Evolutionary conservation across 2,329 filamentous ascomycete genomes (phyloP).

Genomic region (Arthrobotrys entomopaga): DNA sequence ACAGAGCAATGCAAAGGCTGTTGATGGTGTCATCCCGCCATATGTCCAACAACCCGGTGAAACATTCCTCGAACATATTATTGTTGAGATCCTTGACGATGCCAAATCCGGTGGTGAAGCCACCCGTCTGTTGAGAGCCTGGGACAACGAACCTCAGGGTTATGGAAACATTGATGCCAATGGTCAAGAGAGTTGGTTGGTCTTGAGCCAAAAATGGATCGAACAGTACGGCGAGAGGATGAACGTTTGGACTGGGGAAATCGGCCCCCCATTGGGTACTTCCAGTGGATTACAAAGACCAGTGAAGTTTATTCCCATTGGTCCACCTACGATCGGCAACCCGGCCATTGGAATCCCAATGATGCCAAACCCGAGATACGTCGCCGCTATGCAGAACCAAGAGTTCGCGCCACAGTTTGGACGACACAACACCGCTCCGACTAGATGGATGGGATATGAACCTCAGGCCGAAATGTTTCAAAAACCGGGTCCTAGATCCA

Average conservation of each 20-base stretch:
- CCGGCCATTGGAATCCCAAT: conserved; percentile 28
- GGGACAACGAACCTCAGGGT: conserved; percentile 28
- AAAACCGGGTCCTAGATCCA: neutral
- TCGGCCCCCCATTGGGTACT: neutral
- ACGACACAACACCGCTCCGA: conserved; percentile 19
- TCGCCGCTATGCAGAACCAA: neutral
- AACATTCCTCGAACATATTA: conserved; percentile 47
- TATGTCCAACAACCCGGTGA: conserved; percentile 46
- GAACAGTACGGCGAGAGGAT: conserved; percentile 17
- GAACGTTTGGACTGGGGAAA: conserved; percentile 27
- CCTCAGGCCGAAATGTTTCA: neutral
- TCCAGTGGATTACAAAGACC: neutral
- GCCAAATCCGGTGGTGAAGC: conserved; percentile 47
- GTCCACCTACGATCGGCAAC: conserved; percentile 26
- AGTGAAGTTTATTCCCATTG: neutral
- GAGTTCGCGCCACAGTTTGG: neutral
- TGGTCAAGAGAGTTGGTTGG: conserved; percentile 41
- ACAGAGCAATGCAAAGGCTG: conserved; percentile 19
- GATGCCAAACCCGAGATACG: conserved; percentile 15
- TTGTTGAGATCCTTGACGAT: conserved; percentile 36
- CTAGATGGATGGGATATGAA: neutral
- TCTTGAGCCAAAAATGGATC: conserved; percentile 24
- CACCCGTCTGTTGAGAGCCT: conserved; percentile 13
- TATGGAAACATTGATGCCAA: conserved; percentile 17
- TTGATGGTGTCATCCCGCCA: conserved; percentile 22